A percentile compares a stretch with the other conserved stretches of the same genome.
Evolutionary conservation across 2,329 filamentous ascomycete species (phyloP).

Genomic region (Botryotinia convoluta): DNA sequence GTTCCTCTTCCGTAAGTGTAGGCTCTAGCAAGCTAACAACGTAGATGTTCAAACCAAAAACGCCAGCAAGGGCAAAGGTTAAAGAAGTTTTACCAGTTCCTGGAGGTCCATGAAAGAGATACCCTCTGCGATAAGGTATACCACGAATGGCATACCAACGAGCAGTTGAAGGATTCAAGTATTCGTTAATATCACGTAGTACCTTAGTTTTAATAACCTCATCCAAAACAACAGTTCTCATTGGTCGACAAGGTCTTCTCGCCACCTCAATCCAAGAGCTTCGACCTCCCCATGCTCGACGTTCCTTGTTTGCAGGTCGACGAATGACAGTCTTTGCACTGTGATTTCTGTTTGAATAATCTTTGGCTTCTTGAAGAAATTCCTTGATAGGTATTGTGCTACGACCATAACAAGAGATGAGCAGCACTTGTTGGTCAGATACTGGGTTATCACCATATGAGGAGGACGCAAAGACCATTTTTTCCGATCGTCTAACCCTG

Average conservation of each 20-base stretch:
- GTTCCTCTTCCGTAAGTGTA: conserved; percentile 59
- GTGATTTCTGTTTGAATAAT: conserved; percentile 51
- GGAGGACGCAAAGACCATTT: conserved; percentile 28
- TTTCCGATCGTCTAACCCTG: conserved; percentile 39
- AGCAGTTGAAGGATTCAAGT: conserved; percentile 66
- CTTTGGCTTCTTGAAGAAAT: conserved; percentile 53
- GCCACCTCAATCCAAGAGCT: conserved; percentile 56
- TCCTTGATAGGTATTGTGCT: conserved; percentile 52
- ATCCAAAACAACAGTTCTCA: conserved; percentile 74
- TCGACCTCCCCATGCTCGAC: conserved; percentile 46
- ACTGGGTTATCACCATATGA: conserved; percentile 38
- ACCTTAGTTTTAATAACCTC: conserved; percentile 62
- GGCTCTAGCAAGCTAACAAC: conserved; percentile 60
- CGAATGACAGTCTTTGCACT: conserved; percentile 58
- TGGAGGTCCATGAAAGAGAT: conserved; percentile 73
- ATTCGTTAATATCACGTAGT: conserved; percentile 73
- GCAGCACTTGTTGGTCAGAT: conserved; percentile 52
- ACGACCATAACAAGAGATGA: conserved; percentile 55
- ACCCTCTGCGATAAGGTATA: conserved; percentile 73
- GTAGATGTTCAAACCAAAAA: conserved; percentile 66
- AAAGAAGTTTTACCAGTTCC: conserved; percentile 72
- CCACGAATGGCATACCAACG: conserved; percentile 74
- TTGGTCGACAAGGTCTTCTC: conserved; percentile 64
- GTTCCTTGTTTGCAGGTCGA: conserved; percentile 48
- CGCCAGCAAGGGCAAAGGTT: conserved; percentile 62